Evolutionary conservation across 2,329 filamentous ascomycete species (phyloP).

Genomic region (Colletotrichum somersetense): DNA sequence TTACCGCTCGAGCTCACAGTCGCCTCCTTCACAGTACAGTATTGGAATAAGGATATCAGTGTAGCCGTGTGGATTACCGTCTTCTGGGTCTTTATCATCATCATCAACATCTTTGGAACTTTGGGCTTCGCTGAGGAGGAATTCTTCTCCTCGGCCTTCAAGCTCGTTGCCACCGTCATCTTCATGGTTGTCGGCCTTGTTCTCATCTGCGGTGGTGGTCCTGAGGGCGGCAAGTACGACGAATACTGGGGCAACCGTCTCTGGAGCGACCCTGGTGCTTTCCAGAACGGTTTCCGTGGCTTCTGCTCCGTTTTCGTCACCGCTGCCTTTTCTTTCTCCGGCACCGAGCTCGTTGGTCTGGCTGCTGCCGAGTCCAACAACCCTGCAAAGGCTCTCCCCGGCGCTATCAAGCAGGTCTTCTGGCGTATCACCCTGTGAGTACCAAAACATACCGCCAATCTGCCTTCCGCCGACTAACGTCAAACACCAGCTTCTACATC

Average conservation of each 20-base stretch:
- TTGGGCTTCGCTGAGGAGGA: slow-evolving; percentile 68
- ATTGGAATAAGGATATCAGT: slow-evolving; percentile 62
- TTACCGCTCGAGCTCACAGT: slow-evolving; percentile 65
- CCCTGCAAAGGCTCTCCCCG: slow-evolving; percentile 78
- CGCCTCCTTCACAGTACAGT: slow-evolving; percentile 63
- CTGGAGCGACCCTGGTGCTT: slow-evolving; percentile 62
- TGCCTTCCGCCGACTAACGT: slow-evolving; percentile 28
- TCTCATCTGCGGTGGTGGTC: slow-evolving; percentile 69
- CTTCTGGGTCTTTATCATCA: slow-evolving; percentile 62
- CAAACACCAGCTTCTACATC: slow-evolving; percentile 55
- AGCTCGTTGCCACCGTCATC: slow-evolving; percentile 68
- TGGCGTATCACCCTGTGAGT: slow-evolving; percentile 62
- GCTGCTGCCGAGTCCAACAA: slow-evolving; percentile 77
- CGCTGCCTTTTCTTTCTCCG: slow-evolving; percentile 76
- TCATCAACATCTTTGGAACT: slow-evolving; percentile 68
- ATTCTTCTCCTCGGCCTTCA: slow-evolving; percentile 67
- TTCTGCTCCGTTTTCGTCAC: slow-evolving; percentile 78
- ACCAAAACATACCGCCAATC: no score
- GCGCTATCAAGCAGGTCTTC: slow-evolving; percentile 81
- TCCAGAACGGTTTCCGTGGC: slow-evolving; percentile 78
- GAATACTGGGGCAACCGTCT: slow-evolving; percentile 58
- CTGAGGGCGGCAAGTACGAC: slow-evolving; percentile 56
- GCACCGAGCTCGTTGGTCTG: slow-evolving; percentile 77
- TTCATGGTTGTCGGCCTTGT: slow-evolving; percentile 73
- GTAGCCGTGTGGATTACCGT: slow-evolving; percentile 66